Percentiles rank a stretch among this genome's conserved stretches.
These are phyloP conservation scores for Calcarisporium arbuscula DNA, from an alignment of 2,329 filamentous ascomycete genomes.

Conservation along the genomic window DNA sequence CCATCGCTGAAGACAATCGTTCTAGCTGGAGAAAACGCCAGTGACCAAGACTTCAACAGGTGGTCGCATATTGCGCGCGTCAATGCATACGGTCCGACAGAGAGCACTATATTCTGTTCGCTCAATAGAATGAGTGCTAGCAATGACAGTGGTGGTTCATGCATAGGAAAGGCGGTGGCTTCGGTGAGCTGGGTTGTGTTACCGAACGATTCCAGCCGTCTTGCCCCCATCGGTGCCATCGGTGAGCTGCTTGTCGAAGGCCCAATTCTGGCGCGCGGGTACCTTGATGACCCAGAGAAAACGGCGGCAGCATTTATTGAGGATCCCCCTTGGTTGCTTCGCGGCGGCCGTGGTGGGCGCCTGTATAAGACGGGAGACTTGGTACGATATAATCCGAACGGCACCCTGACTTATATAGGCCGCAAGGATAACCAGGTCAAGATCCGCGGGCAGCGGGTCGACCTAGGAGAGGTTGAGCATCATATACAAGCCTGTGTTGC, in stretches of 20 bases:
- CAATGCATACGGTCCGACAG: too few relatives aligned
- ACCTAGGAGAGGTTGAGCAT: slow-evolving; percentile 28
- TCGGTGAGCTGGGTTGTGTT: slow-evolving; percentile 16
- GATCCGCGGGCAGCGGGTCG: slow-evolving; percentile 51
- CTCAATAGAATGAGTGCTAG: neutral
- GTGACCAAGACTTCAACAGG: neutral
- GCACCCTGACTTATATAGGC: slow-evolving; percentile 36
- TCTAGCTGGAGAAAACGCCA: slow-evolving; percentile 12
- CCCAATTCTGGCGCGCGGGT: slow-evolving; percentile 16
- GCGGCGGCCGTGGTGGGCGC: slow-evolving; percentile 15
- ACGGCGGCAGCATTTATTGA: slow-evolving; percentile 21
- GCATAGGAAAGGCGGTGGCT: slow-evolving; percentile 1
- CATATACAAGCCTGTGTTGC: slow-evolving; percentile 4
- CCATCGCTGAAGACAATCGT: slow-evolving; percentile 7
- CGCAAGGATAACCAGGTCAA: slow-evolving; percentile 54
- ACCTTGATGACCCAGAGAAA: slow-evolving; percentile 13
- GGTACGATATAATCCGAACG: slow-evolving; percentile 32
- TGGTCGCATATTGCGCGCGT: slow-evolving; percentile 7
- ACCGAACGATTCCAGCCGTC: slow-evolving; percentile 9
- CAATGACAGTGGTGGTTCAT: neutral
- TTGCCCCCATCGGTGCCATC: slow-evolving; percentile 12
- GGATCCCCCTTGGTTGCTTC: slow-evolving; percentile 35
- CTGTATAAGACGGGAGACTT: slow-evolving; percentile 44
- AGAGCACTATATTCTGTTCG: neutral
- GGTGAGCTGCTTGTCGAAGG: slow-evolving; percentile 23